Evolutionary conservation across 495 filamentous ascomycete species (phyloP).

Genomic region (Amorphotheca resinae): DNA sequence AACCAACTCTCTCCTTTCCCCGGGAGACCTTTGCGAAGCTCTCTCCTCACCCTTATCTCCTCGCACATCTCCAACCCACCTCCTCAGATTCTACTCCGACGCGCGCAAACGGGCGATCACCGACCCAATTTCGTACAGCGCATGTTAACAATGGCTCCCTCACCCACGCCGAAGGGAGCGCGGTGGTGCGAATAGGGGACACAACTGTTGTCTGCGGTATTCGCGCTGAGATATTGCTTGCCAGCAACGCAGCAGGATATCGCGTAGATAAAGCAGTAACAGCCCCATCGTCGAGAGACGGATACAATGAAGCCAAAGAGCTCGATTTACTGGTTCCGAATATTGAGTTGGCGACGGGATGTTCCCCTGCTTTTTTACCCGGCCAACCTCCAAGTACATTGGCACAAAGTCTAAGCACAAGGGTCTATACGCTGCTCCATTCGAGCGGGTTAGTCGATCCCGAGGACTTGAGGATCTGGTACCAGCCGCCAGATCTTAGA

Average conservation of each 20-base stretch:
- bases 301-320: conserved; percentile 43
- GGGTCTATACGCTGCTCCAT: conserved; percentile 63
- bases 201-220: conserved; percentile 88
- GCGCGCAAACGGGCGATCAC: conserved; percentile 67
- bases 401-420: conserved; percentile 71
- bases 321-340: conserved; percentile 81
- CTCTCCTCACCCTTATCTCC: conserved; percentile 77
- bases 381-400: conserved; percentile 66
- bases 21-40: conserved; percentile 79
- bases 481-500: conserved; percentile 36
- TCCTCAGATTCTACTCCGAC: conserved; percentile 37
- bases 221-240: conserved; percentile 70
- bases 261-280: conserved; percentile 24
- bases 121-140: conserved; percentile 53
- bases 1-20: conserved; percentile 51
- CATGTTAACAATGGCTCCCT: conserved; percentile 67
- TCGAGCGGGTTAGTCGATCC: conserved; percentile 47
- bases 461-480: conserved; percentile 56
- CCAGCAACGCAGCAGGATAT: conserved; percentile 53
- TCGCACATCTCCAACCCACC: conserved; percentile 65
- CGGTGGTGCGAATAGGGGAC: conserved; percentile 77
- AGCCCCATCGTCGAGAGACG: conserved; percentile 26
- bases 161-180: conserved; percentile 76
- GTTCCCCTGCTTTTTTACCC: conserved; percentile 71
- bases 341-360: conserved; percentile 79